phyloP scores from a whole-genome alignment of 1,284 basidiomycete genomes.

The Trametes hirsuta region DNA sequence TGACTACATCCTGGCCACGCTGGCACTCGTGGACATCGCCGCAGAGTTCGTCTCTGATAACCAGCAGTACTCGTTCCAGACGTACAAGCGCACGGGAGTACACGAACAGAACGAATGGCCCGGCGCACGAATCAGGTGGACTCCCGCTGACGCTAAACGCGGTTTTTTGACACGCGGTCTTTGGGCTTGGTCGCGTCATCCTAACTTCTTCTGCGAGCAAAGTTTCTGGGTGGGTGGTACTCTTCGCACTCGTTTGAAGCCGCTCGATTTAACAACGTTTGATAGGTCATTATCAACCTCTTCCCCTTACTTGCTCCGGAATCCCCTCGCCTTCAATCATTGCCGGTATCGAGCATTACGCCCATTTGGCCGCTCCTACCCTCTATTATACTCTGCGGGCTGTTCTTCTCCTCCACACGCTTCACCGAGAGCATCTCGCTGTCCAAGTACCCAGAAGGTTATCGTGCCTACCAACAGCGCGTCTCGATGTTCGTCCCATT shows the following conservation, averaged over 20 bases:
- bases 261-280: not conserved
- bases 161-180: conserved; percentile 88
- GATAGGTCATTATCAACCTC: conserved; percentile 66
- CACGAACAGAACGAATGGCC: conserved; percentile 61
- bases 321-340: conserved; percentile 40
- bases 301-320: conserved; percentile 62
- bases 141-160: conserved; percentile 67
- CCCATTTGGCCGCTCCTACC: conserved; percentile 52
- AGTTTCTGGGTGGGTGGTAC: conserved; percentile 76
- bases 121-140: conserved; percentile 65
- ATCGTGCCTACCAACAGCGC: conserved; percentile 72
- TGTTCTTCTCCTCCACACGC: conserved; percentile 76
- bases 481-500: conserved; percentile 84
- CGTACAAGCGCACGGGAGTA: conserved; percentile 70
- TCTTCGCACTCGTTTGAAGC: not conserved
- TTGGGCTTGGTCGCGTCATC: conserved; percentile 88
- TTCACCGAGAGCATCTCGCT: conserved; percentile 83
- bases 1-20: conserved; percentile 67
- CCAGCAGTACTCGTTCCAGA: conserved; percentile 86
- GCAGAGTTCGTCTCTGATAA: conserved; percentile 88
- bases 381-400: conserved; percentile 57
- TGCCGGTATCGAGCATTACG: conserved; percentile 33
- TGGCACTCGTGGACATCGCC: conserved; percentile 62
- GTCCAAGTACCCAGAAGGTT: conserved; percentile 76
- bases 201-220: conserved; percentile 92